Conservation (phyloP, 2,329 filamentous ascomycete species). For the Ophiosphaerella korrae region DNA sequence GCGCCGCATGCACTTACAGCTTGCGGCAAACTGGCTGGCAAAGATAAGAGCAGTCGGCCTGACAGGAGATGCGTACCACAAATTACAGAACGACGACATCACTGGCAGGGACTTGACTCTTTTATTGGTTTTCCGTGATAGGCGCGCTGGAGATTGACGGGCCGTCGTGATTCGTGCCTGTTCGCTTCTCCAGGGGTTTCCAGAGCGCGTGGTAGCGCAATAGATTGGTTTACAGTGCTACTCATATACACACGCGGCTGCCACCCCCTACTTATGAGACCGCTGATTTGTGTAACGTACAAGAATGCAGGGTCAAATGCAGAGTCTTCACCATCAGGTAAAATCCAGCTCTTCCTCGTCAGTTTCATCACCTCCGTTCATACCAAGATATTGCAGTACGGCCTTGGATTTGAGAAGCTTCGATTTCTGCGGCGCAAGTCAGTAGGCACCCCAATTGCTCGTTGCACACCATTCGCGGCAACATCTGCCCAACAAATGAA, state of each 20-base stretch:
- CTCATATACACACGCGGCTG: slow-evolving; percentile 17
- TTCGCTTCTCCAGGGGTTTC: slow-evolving; percentile 14
- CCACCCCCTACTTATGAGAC: slow-evolving; percentile 11
- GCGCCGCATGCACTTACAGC: slow-evolving; percentile 16
- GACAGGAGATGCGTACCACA: background rate
- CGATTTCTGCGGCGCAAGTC: slow-evolving; percentile 34
- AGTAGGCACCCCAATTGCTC: slow-evolving; percentile 8
- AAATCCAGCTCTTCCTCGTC: slow-evolving; percentile 41
- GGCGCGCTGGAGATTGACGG: slow-evolving; percentile 18
- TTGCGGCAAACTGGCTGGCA: slow-evolving; percentile 5
- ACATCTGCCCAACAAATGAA: background rate
- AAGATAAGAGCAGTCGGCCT: slow-evolving; percentile 3
- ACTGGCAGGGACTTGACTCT: slow-evolving; percentile 19
- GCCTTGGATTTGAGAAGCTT: slow-evolving; percentile 37
- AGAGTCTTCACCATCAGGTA: slow-evolving; percentile 24
- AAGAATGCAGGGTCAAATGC: slow-evolving; percentile 12
- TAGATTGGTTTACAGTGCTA: slow-evolving; percentile 26
- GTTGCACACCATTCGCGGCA: background rate
- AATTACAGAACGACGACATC: background rate
- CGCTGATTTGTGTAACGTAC: slow-evolving; percentile 2
- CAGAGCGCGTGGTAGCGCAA: slow-evolving; percentile 11
- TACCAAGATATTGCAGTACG: slow-evolving; percentile 42
- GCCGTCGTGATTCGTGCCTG: slow-evolving; percentile 17
- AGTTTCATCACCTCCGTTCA: slow-evolving; percentile 26
- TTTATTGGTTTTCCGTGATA: slow-evolving; percentile 17